Percentiles rank a stretch among this genome's conserved stretches.
Evolutionary conservation across 371 early-diverging fungal species (phyloP).

Genomic region (Mortierella sp.): DNA sequence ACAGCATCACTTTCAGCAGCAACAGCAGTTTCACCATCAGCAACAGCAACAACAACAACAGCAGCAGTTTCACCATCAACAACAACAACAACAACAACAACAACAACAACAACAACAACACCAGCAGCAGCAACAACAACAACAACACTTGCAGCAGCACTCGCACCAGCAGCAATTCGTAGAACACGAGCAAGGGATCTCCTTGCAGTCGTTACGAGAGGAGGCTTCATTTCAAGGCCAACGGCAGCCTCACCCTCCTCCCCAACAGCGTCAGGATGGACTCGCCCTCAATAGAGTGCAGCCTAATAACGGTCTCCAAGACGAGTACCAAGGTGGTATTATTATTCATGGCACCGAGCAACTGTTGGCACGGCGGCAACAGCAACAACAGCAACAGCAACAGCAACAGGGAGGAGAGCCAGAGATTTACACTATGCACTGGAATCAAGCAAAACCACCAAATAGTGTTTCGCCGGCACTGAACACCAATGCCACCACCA

Average conservation of each 20-base stretch:
- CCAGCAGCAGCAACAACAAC: neutral
- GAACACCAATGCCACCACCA: neutral
- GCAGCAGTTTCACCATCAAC: too few species aligned
- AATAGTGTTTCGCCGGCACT: neutral
- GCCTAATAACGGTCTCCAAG: neutral
- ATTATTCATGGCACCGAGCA: slow-evolving; percentile 20
- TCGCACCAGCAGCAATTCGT: neutral
- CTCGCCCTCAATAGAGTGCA: neutral
- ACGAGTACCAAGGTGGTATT: slow-evolving; percentile 14
- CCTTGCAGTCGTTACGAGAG: slow-evolving; percentile 33
- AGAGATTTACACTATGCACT: slow-evolving; percentile 4
- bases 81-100: neutral
- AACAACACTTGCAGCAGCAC: neutral
- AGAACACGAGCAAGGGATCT: slow-evolving; percentile 28
- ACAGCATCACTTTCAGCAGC: neutral
- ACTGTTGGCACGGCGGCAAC: neutral
- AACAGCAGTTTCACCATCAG: neutral
- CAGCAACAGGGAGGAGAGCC: neutral
- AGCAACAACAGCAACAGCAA: neutral
- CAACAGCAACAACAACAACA: neutral
- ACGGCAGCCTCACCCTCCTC: neutral
- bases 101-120: neutral
- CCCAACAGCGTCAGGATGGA: neutral
- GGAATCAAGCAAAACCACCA: slow-evolving; percentile 14
- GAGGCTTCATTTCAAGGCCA: slow-evolving; percentile 16